Evolutionary conservation across 2,329 filamentous ascomycete genomes (phyloP).

Genomic region (Fusarium sp.): DNA sequence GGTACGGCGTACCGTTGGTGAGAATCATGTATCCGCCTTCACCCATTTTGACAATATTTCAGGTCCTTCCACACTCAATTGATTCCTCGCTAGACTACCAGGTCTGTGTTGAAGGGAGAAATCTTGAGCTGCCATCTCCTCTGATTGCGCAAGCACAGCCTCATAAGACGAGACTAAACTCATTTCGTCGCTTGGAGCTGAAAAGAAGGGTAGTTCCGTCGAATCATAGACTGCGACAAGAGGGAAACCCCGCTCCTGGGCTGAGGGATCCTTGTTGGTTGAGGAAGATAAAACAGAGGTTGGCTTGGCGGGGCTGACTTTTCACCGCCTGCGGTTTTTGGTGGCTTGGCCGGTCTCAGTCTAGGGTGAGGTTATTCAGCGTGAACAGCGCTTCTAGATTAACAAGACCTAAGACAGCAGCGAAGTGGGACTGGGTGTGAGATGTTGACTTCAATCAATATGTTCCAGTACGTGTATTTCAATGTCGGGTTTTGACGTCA

Average conservation of each 20-base stretch:
- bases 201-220: background rate
- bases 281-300: background rate
- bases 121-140: background rate
- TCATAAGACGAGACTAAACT: background rate
- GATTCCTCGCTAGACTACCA: background rate
- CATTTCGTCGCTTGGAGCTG: background rate
- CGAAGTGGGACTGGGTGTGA: background rate
- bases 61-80: background rate
- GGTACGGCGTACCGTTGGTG: slow-evolving; percentile 19
- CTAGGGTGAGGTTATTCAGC: background rate
- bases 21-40: slow-evolving; percentile 8
- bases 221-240: slow-evolving; percentile 2
- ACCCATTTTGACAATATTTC: background rate
- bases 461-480: background rate
- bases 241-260: background rate
- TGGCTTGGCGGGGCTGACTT: background rate
- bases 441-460: background rate
- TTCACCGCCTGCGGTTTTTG: background rate
- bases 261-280: background rate
- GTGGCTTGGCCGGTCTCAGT: background rate
- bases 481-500: background rate
- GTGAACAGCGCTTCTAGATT: background rate
- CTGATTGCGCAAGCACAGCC: slow-evolving; percentile 7
- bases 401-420: too few relatives aligned
- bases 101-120: background rate